Evolutionary conservation across 129 eudicot genomes (phyloP).

Genomic region (Oenanthe sinensis): DNA sequence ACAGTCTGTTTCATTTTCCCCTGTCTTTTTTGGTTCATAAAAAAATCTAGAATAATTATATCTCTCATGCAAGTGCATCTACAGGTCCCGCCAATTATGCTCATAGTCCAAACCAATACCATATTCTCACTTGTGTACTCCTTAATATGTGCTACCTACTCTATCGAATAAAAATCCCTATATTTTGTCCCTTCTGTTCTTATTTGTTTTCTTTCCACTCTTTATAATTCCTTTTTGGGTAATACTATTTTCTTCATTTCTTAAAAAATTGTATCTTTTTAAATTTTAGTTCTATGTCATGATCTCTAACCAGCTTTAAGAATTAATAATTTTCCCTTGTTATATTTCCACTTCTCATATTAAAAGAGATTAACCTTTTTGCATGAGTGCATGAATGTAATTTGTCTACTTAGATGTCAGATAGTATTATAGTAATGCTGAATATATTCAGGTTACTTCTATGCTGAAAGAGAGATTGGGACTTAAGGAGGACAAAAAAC

Average conservation of each 20-base stretch:
- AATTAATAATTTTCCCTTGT: background rate
- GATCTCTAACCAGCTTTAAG: background rate
- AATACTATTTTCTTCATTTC: background rate
- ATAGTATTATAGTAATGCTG: conserved; percentile 28
- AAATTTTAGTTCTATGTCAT: background rate
- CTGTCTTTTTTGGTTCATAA: background rate
- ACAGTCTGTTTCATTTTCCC: background rate
- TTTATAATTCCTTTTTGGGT: background rate
- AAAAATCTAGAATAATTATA: background rate
- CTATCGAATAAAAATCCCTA: background rate
- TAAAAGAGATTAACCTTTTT: background rate
- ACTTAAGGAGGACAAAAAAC: conserved; percentile 44
- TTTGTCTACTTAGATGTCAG: conserved; percentile 9
- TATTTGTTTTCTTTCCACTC: background rate
- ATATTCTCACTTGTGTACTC: background rate
- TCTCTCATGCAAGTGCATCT: background rate
- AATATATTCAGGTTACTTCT: conserved; percentile 60
- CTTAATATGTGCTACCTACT: background rate
- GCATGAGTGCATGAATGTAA: background rate
- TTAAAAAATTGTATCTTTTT: background rate
- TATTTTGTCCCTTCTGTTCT: background rate
- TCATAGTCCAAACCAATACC: background rate
- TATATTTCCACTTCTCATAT: background rate
- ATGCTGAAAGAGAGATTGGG: conserved; percentile 66
- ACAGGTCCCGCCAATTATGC: background rate